Evolutionary conservation across 345 rosid genomes (phyloP), one percentile per base, ranked within the genome.

Genomic region (Eucalyptus tenuipes): DNA sequence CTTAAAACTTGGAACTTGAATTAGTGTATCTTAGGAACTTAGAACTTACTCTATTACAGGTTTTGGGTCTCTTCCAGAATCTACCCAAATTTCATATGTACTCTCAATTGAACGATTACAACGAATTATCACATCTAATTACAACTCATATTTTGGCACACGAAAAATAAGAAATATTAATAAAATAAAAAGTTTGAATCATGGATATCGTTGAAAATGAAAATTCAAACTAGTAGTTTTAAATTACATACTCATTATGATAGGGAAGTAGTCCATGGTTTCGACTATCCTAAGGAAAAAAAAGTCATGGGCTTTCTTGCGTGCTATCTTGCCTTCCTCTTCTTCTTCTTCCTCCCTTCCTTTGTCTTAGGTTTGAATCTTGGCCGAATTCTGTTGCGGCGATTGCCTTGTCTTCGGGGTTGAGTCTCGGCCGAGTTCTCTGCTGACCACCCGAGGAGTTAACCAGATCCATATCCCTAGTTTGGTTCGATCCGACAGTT

Each of bases 21-120:
- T 3, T 2, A 4, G 0, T 49, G 0, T 18, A 18, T 52, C 55
- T 4, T 52, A 52, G 0, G 1, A 52, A 52, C 2, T 52, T 18
- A 1, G 4, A 52, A 52, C 57, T 52, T 52, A 20, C 25, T 52
- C 25, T 52, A 52, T 52, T 52, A 52, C 2, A 4, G 4, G 24
- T 52, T 52, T 52, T 52, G 55, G 10, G 24, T 52, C 10, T 52
- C 24, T 52, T 52, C 55, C 24, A 18, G 0, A 52, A 1, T 52
- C 10, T 52, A 20, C 1, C 4, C 29, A 24, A 10, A 25, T 24
- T 55, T 24, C 61, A 24, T 55, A 22, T 55, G 6, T 25, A 25
- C 27, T 55, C 2, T 10, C 3, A 25, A 24, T 55, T 1, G 1
- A 22, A 24, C 0, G 0, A 24, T 55, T 55, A 52, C 57, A 52